Evolutionary conservation across 148 eudicot species (phyloP), one percentile per base, ranked within the genome.

Genomic region (Selenicereus undatus): DNA sequence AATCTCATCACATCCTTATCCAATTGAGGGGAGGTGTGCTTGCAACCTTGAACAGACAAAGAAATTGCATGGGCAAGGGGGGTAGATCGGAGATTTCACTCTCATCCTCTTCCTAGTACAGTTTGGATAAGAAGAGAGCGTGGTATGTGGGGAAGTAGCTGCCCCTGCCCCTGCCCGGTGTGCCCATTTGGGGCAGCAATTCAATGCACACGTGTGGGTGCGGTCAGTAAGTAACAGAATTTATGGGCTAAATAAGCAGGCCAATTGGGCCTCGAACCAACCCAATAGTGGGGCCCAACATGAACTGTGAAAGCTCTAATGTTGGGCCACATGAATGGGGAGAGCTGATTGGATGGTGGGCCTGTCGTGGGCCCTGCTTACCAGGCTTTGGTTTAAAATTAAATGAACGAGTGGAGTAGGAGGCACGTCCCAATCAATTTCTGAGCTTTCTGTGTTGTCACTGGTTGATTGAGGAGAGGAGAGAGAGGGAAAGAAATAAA

Each of bases 141-240:
- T 35, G 21, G 30, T 78, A 43, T 29, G 71, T 66, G 64, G 62
- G 32, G 56, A 29, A 52, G 30, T 10, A 48, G 52, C 52, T 48
- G 52, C 52, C 52, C 52, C 13, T 10, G 12, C 52, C 52, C 52
- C 9, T 10, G 12, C 52, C 52, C 9, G 0, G 12, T 14, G 14
- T 48, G 52, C 13, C 52, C 52, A 48, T 48, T 48, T 48, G 14
- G 52, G 52, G 52, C 13, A 48, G 52, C 22, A 56, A 83, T 69
- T 83, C 2, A 80, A 76, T 83, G 80, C 86, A 76, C 86, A 83
- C 86, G 82, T 76, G 86, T 83, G 86, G 77, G n/a, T 20, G 62
- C 24, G 56, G 35, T 32, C 13, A n/a, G 69, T 42, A 8, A 43
- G 75, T 62, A 30, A 75, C 80, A 77, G 16, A 30, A 8, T 27